Conservation (phyloP, 495 filamentous ascomycete genomes). For the Hyaloscypha variabilis region DNA sequence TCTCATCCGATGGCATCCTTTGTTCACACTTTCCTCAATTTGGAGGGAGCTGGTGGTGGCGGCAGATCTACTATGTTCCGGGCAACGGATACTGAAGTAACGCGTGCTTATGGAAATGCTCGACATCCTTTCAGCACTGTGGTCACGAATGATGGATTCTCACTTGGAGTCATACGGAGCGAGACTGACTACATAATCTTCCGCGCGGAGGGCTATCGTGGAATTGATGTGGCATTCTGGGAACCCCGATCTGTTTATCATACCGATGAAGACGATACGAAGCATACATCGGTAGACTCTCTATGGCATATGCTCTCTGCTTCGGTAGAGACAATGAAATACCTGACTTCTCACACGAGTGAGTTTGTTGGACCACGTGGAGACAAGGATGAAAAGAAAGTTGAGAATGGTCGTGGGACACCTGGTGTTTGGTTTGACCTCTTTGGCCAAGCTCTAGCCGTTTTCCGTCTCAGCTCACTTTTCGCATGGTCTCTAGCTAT, state of each 20-base stretch:
- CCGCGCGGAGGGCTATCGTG: conserved; percentile 78
- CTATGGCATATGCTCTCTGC: conserved; percentile 94
- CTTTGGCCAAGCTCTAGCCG: conserved; percentile 78
- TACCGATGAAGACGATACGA: conserved; percentile 84
- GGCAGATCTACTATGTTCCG: conserved; percentile 87
- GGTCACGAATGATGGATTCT: conserved; percentile 80
- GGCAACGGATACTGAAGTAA: conserved; percentile 85
- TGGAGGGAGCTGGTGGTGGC: conserved; percentile 94
- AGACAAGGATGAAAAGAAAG: conserved; percentile 56
- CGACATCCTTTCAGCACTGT: conserved; percentile 83
- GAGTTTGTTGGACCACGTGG: conserved; percentile 63
- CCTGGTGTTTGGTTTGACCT: conserved; percentile 92
- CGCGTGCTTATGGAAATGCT: conserved; percentile 69
- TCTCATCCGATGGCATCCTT: conserved; percentile 78
- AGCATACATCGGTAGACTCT: conserved; percentile 73
- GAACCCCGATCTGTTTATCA: conserved; percentile 86
- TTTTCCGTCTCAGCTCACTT: conserved; percentile 77
- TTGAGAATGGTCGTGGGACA: conserved; percentile 68
- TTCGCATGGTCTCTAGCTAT: conserved; percentile 87
- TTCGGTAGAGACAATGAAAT: conserved; percentile 70
- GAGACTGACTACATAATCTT: conserved; percentile 92
- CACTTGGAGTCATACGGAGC: conserved; percentile 73
- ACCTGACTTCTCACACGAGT: conserved; percentile 68
- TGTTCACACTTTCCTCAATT: conserved; percentile 84
- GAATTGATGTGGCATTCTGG: conserved; percentile 90